A percentile compares a stretch with the other conserved stretches of the same genome.
Conservation (phyloP, 2,329 filamentous ascomycete species). For the Tolypocladium tundrense region DNA sequence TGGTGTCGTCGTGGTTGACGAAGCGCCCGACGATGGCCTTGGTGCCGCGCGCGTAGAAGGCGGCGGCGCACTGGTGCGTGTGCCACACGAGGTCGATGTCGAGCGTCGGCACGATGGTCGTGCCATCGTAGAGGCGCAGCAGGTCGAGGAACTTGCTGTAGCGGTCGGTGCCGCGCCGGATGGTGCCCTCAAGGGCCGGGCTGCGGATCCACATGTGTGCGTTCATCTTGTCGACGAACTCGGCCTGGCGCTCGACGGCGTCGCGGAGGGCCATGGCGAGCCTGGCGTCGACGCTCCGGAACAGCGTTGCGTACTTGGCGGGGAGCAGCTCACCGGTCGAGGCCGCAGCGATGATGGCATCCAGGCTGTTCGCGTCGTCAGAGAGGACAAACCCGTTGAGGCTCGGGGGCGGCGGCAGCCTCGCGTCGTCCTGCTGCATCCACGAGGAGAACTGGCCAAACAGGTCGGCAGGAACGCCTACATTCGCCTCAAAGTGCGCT, state of each 20-base stretch:
- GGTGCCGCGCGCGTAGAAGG: constrained; percentile 13
- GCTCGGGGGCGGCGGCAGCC: no score
- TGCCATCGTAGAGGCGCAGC: constrained; percentile 15
- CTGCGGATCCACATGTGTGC: constrained; percentile 26
- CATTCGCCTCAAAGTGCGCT: not conserved
- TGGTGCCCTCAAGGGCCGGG: constrained; percentile 20
- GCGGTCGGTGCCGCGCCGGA: constrained; percentile 22
- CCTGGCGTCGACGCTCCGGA: not conserved
- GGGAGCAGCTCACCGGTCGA: not conserved
- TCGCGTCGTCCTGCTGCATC: not conserved
- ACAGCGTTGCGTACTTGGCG: not conserved
- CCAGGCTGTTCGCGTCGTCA: not conserved
- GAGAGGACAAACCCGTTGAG: not conserved
- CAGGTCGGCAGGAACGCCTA: constrained; percentile 1
- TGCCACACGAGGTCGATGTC: constrained; percentile 34
- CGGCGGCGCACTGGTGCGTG: constrained; percentile 27
- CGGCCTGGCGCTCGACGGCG: constrained; percentile 24
- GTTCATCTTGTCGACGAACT: constrained; percentile 31
- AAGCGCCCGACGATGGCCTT: constrained; percentile 11
- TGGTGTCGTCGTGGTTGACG: constrained; percentile 29
- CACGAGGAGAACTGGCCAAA: constrained; percentile 5
- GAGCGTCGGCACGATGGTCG: constrained; percentile 26
- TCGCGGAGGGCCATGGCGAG: constrained; percentile 11
- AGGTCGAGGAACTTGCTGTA: constrained; percentile 28
- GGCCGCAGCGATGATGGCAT: not conserved